Conservation (phyloP, 192 early-diverging fungal species). For the Funneliformis geosporum region DNA sequence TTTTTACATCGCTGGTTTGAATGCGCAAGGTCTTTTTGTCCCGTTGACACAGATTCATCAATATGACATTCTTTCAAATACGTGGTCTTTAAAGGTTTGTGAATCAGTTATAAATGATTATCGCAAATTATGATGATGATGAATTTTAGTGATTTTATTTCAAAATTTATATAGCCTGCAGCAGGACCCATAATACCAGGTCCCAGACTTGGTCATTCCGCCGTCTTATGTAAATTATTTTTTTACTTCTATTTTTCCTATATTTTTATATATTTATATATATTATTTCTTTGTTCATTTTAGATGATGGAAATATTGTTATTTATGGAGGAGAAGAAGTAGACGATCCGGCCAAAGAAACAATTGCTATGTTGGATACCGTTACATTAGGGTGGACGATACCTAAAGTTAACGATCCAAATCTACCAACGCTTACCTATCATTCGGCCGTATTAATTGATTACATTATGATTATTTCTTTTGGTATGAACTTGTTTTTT, state of each 20-base stretch:
- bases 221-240: background rate
- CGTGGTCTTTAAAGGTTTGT: background rate
- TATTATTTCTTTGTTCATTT: background rate
- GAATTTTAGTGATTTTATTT: too few relatives aligned
- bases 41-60: background rate
- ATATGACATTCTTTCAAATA: background rate
- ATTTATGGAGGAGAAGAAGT: background rate
- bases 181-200: background rate
- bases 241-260: background rate
- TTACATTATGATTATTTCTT: background rate
- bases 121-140: too few relatives aligned
- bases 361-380: background rate
- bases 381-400: background rate
- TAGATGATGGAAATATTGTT: background rate
- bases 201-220: background rate
- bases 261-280: background rate
- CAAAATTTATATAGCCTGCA: too few relatives aligned
- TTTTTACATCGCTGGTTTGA: background rate
- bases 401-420: background rate
- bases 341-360: background rate
- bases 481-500: background rate
- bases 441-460: background rate
- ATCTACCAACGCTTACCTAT: background rate
- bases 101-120: background rate
- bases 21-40: background rate